Base-by-base conservation (phyloP, 352 stramenopile genomes). In the Phytophthora melonis region DNA sequence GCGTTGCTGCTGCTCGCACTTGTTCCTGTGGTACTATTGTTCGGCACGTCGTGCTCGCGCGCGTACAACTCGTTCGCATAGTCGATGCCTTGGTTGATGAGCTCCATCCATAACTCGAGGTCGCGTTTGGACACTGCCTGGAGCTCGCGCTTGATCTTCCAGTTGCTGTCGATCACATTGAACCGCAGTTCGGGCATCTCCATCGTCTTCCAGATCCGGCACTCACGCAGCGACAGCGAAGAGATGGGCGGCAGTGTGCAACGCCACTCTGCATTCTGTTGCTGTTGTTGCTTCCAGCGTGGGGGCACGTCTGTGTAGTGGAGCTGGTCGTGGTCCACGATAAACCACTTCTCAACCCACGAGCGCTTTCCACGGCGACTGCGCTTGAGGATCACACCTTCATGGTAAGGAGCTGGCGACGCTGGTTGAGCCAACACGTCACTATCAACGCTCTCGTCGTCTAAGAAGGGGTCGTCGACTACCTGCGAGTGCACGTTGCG, bases 201-300 rank as follows among this genome's bases (percentile, higher is more conserved):
- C 84, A 86, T 92, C 9, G 88, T 95, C 79, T 95, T 95, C 88
- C 88, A 95, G 68, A 95, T 93, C 16, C 88, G 86, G 56, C 88
- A 95, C 53, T 87, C 86, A 36, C 80, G 83, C 58, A 95, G 72
- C 9, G 77, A 82, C 19, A 95, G 66, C 52, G 85, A 92, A 39
- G 88, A 92, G 30, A 87, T 82, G 5, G 76, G 81, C 36, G 76
- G 75, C 27, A 80, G 58, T 13, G 54, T 68, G 32, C 72, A 79
- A 25, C 75, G 75, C 72, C 75, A 78, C 34, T 74, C 67, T 0
- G 52, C 2, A 60, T 77, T 79, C 45, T 67, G 64, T 41, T 77
- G 60, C 47, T 74, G 68, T 21, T 82, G 70, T 21, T 79, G 74
- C 58, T 77, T 63, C 75, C 75, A 75, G 41, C 60, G 60, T 13